Conservation (phyloP, 1,284 basidiomycete species). For the Cryptococcus depauperatus region DNA sequence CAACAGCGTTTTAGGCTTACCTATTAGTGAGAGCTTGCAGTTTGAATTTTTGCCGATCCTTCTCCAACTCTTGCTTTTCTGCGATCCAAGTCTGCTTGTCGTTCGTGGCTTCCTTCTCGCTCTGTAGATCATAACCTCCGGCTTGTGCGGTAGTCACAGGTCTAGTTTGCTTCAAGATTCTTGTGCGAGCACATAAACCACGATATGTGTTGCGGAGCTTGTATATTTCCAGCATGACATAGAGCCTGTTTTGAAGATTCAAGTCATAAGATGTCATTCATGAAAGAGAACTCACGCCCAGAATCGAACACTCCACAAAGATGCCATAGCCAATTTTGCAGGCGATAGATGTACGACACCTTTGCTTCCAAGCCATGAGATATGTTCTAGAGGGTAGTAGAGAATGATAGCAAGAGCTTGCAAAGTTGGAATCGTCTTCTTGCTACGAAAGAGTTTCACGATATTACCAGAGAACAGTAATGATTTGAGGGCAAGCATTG, state of each 20-base stretch:
- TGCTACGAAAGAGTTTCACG: conserved; percentile 12
- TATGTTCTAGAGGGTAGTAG: conserved; percentile 43
- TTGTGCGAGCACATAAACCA: conserved; percentile 18
- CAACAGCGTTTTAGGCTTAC: conserved; percentile 17
- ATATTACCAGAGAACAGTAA: conserved; percentile 8
- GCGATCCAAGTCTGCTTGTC: conserved; percentile 1
- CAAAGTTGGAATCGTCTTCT: conserved; percentile 30
- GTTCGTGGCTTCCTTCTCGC: conserved; percentile 1
- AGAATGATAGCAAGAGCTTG: conserved; percentile 32
- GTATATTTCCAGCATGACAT: conserved; percentile 34
- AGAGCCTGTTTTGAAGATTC: conserved; percentile 19
- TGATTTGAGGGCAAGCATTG: conserved; percentile 18
- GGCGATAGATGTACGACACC: conserved; percentile 31
- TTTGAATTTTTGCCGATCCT: conserved; percentile 30
- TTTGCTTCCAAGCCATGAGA: conserved; percentile 36
- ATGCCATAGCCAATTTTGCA: conserved; percentile 14
- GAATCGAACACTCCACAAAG: conserved; percentile 35
- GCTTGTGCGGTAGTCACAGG: conserved; percentile 19
- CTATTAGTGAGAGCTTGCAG: conserved; percentile 26
- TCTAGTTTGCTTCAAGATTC: conserved; percentile 16
- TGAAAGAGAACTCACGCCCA: conserved; percentile 39
- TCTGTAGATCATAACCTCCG: conserved; percentile 34
- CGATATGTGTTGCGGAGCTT: conserved; percentile 23
- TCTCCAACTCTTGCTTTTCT: conserved; percentile 13
- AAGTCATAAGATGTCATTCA: not conserved